Evolutionary conservation across 345 rosid genomes (phyloP).

Genomic region (Heritiera fomes): DNA sequence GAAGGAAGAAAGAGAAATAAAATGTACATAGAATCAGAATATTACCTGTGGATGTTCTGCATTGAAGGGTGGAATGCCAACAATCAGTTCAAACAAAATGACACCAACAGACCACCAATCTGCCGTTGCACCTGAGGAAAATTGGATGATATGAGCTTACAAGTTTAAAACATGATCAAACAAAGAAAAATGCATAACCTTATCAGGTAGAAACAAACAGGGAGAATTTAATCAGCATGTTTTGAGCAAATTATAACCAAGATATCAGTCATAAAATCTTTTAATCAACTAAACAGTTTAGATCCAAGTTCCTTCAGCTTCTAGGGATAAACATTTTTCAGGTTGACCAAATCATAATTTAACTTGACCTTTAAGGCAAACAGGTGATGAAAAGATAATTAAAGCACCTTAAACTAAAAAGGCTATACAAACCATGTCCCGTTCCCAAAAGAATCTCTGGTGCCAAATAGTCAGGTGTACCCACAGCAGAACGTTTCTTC

Average conservation of each 20-base stretch:
- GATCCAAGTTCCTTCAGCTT: constrained; percentile 10
- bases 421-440: constrained; percentile 87
- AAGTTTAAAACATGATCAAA: constrained; percentile 17
- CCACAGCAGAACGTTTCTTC: constrained; percentile 98
- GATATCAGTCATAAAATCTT: constrained; percentile 1
- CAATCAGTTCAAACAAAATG: constrained; percentile 87
- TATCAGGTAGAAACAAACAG: not conserved
- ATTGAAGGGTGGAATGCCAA: constrained; percentile 98
- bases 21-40: constrained; percentile 16
- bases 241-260: constrained; percentile 7
- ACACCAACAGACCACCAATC: constrained; percentile 99
- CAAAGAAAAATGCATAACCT: constrained; percentile 15
- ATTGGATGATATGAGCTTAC: constrained; percentile 17
- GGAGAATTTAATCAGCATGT: not conserved
- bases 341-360: constrained; percentile 17
- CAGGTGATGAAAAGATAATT: constrained; percentile 21
- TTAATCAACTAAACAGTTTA: constrained; percentile 3
- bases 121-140: constrained; percentile 81
- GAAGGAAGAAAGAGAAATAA: not conserved
- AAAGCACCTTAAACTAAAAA: constrained; percentile 32
- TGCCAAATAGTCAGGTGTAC: constrained; percentile 99
- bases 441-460: constrained; percentile 99
- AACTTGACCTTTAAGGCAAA: constrained; percentile 10
- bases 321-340: constrained; percentile 6
- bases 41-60: constrained; percentile 91